Conservation (phyloP, 192 early-diverging fungal species). For the Backusella mclennaniae region DNA sequence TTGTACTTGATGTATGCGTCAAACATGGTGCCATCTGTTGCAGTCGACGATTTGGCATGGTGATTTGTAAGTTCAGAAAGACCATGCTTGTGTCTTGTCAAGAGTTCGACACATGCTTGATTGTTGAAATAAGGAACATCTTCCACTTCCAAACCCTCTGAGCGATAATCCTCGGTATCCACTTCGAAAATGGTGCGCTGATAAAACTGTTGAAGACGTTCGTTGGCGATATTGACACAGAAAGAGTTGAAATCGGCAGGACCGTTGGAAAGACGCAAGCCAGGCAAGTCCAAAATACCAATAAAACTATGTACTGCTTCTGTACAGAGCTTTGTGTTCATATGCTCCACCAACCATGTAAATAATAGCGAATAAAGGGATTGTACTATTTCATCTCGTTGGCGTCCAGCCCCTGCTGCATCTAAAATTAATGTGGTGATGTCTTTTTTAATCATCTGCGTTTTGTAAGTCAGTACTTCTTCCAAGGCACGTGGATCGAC, state of each 20-base stretch:
- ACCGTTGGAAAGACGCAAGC: constrained; percentile 54
- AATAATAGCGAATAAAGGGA: constrained; percentile 83
- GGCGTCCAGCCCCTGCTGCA: constrained; percentile 62
- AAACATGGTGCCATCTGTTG: constrained; percentile 50
- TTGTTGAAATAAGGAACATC: constrained; percentile 61
- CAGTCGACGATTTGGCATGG: constrained; percentile 47
- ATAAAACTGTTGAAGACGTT: constrained; percentile 79
- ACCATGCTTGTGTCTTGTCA: constrained; percentile 65
- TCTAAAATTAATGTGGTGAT: constrained; percentile 83
- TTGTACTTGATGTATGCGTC: constrained; percentile 55
- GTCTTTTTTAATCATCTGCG: constrained; percentile 79
- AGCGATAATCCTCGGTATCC: constrained; percentile 54
- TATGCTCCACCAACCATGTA: constrained; percentile 80
- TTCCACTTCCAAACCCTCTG: constrained; percentile 59
- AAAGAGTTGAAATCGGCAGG: constrained; percentile 65
- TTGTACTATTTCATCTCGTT: constrained; percentile 70
- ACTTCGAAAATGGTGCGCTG: constrained; percentile 71
- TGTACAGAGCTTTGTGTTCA: constrained; percentile 79
- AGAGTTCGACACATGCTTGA: constrained; percentile 67
- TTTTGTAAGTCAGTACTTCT: constrained; percentile 77
- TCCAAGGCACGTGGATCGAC: constrained; percentile 69
- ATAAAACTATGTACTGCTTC: constrained; percentile 71
- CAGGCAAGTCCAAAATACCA: constrained; percentile 84
- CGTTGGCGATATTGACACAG: constrained; percentile 66
- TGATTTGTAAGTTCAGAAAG: constrained; percentile 63